These are phyloP conservation scores for Fragilaria crotonensis DNA, from an alignment of 108 stramenopile genomes.

Conservation along the genomic window DNA sequence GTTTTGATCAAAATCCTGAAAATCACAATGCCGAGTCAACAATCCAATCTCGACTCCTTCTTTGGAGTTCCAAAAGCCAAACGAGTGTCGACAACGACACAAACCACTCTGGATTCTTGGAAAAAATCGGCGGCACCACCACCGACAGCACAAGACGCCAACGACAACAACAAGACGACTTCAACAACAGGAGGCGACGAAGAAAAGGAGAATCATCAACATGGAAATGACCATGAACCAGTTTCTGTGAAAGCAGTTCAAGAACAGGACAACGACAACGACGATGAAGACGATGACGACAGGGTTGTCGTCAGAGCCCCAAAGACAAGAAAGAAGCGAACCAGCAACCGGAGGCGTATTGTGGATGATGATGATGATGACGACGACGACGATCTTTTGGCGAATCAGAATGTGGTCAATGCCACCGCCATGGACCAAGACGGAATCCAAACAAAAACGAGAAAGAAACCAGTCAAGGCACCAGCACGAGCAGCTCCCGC, in stretches of 20 bases:
- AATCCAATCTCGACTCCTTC: constrained; percentile 39
- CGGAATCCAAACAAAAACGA: constrained; percentile 12
- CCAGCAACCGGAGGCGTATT: not conserved
- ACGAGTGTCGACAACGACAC: constrained; percentile 22
- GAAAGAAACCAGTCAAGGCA: constrained; percentile 18
- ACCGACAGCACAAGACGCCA: not conserved
- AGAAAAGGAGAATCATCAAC: not conserved
- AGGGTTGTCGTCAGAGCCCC: not conserved
- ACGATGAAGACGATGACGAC: constrained; percentile 15
- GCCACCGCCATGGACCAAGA: constrained; percentile 1
- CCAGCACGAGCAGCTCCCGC: constrained; percentile 11
- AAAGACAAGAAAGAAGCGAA: not conserved
- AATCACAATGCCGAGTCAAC: constrained; percentile 27
- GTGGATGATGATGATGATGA: constrained; percentile 24
- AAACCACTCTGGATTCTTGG: constrained; percentile 23
- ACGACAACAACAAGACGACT: not conserved
- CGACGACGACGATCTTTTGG: constrained; percentile 8
- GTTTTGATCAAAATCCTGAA: too few species aligned
- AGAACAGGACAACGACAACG: constrained; percentile 2
- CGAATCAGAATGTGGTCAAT: constrained; percentile 10
- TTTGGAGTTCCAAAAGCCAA: constrained; percentile 35
- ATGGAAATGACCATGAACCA: constrained; percentile 1
- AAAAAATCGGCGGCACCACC: not conserved
- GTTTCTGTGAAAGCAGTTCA: not conserved
- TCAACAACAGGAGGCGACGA: constrained; percentile 4